These are phyloP conservation scores for Tuber indicum DNA, from an alignment of 495 filamentous ascomycete genomes.

Conservation along the genomic window DNA sequence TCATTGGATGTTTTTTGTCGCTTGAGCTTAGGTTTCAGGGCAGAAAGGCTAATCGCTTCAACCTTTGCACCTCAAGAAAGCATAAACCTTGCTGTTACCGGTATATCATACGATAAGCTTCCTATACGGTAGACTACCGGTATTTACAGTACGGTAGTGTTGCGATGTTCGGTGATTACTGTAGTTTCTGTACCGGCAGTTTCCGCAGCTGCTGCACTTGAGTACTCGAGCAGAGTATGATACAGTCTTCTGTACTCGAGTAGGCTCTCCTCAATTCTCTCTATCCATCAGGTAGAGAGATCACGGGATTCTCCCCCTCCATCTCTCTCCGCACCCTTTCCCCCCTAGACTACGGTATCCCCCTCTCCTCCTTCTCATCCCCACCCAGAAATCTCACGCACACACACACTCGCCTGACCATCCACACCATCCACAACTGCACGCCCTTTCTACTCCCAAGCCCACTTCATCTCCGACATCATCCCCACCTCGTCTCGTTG, in stretches of 20 bases:
- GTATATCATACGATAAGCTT: background rate
- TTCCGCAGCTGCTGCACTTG: background rate
- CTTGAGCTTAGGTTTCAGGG: background rate
- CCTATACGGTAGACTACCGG: background rate
- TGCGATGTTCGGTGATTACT: background rate
- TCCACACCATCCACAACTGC: background rate
- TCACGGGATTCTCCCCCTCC: background rate
- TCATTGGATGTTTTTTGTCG: background rate
- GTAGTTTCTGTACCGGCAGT: background rate
- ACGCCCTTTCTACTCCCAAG: background rate
- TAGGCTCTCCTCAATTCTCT: background rate
- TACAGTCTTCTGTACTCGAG: background rate
- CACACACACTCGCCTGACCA: constrained; percentile 5
- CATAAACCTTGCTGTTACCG: background rate
- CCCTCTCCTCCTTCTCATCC: background rate
- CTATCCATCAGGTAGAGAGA: background rate
- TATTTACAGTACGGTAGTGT: background rate
- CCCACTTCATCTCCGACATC: constrained; percentile 5
- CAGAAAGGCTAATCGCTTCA: background rate
- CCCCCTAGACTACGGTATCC: background rate
- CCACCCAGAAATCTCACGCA: background rate
- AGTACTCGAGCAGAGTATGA: background rate
- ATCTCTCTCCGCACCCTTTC: background rate
- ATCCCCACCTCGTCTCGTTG: constrained; percentile 18
- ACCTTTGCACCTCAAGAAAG: background rate